Percentiles rank a stretch among this genome's conserved stretches.
Evolutionary conservation across 2,329 filamentous ascomycete species (phyloP).

Genomic region (Thielaviopsis musarum): DNA sequence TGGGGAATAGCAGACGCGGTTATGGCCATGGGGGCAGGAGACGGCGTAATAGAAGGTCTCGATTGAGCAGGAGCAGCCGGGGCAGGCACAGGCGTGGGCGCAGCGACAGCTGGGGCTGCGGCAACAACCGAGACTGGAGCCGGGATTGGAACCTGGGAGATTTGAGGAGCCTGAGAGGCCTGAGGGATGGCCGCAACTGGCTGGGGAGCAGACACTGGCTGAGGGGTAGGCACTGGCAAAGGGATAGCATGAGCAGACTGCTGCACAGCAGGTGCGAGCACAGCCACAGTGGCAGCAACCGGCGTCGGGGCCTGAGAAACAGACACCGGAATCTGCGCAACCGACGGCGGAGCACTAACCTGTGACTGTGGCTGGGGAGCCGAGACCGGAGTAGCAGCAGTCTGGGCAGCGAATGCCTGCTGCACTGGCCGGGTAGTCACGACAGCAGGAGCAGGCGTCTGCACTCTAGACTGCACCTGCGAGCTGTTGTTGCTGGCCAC

Average conservation of each 20-base stretch:
- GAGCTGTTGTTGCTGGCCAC: not conserved
- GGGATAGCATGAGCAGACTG: slow-evolving; percentile 1
- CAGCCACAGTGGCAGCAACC: not conserved
- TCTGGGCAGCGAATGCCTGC: not conserved
- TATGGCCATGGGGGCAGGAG: not conserved
- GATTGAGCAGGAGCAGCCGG: not conserved
- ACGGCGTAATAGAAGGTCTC: not conserved
- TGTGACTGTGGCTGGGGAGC: not conserved
- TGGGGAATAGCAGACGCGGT: not conserved
- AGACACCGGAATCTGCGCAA: not conserved
- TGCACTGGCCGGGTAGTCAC: not conserved
- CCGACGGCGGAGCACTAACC: not conserved
- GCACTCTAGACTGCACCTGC: not conserved
- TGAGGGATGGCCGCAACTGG: not conserved
- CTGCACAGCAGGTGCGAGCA: not conserved
- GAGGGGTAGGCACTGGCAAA: not conserved
- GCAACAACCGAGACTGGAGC: not conserved
- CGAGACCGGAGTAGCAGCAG: not conserved
- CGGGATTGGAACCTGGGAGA: not conserved
- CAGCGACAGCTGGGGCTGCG: not conserved
- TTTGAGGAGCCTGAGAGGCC: not conserved
- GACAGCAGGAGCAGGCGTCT: not conserved
- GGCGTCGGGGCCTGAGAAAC: not conserved
- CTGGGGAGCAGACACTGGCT: not conserved
- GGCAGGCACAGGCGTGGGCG: not conserved